Evolutionary conservation across 139 green algal genomes (phyloP).

Genomic region (Choricystis sp.): DNA sequence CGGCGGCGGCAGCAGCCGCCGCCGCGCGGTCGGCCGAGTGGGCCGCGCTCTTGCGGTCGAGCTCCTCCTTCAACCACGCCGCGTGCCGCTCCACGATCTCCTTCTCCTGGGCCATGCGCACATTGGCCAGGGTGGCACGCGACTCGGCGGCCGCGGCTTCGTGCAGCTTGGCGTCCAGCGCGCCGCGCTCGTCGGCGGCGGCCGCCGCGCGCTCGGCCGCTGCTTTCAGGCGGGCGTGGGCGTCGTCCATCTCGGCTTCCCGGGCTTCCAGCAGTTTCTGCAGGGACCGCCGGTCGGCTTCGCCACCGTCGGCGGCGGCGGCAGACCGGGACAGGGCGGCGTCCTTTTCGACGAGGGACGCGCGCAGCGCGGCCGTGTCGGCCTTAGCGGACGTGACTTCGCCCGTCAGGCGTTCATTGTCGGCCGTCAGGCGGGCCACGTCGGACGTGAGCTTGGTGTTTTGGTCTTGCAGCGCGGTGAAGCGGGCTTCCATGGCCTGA

Average conservation of each 20-base stretch:
- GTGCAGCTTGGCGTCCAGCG: slow-evolving; percentile 17
- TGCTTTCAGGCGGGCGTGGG: slow-evolving; percentile 14
- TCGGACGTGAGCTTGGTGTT: slow-evolving; percentile 11
- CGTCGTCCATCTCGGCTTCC: slow-evolving; percentile 17
- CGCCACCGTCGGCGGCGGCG: slow-evolving; percentile 11
- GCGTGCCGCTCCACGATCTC: slow-evolving; percentile 27
- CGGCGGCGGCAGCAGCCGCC: slow-evolving; percentile 13
- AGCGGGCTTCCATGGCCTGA: slow-evolving; percentile 32
- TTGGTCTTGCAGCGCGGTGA: slow-evolving; percentile 16
- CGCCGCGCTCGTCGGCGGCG: slow-evolving; percentile 12
- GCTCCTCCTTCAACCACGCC: slow-evolving; percentile 25
- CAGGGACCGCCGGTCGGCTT: slow-evolving; percentile 18
- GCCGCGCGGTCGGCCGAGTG: slow-evolving; percentile 18
- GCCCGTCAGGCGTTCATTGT: slow-evolving; percentile 12
- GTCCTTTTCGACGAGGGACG: slow-evolving; percentile 15
- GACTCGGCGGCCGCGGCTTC: slow-evolving; percentile 14
- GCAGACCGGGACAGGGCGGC: slow-evolving; percentile 13
- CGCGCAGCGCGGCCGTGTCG: slow-evolving; percentile 20
- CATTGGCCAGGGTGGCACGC: slow-evolving; percentile 8
- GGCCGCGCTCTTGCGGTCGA: slow-evolving; percentile 18
- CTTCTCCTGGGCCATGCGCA: slow-evolving; percentile 27
- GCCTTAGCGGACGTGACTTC: slow-evolving; percentile 10
- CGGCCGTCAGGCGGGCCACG: slow-evolving; percentile 18
- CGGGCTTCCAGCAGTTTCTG: slow-evolving; percentile 12
- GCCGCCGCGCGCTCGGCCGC: slow-evolving; percentile 15